A percentile compares a stretch with the other conserved stretches of the same genome.
These are phyloP conservation scores for Coemansia javaensis DNA, from an alignment of 192 early-diverging fungal genomes.

Conservation along the genomic window DNA sequence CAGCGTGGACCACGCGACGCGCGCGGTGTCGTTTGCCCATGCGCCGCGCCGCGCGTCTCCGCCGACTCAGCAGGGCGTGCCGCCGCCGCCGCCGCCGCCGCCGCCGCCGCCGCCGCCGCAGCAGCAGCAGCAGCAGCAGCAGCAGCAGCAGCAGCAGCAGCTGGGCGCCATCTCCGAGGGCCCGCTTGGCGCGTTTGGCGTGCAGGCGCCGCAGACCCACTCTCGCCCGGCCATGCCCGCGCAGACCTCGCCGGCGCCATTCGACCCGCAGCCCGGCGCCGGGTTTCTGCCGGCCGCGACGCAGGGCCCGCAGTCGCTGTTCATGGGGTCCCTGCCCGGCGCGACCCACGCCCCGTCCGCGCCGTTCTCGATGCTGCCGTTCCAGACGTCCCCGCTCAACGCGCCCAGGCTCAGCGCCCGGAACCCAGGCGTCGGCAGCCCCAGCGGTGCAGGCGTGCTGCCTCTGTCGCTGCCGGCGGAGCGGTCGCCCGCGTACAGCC, in stretches of 20 bases:
- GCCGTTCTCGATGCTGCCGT: conserved; percentile 15
- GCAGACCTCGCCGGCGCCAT: conserved; percentile 4
- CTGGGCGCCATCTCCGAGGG: conserved; percentile 27
- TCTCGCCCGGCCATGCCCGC: too few relatives aligned
- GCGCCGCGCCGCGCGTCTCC: conserved; percentile 3
- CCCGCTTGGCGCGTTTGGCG: conserved; percentile 20
- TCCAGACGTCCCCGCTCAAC: conserved; percentile 14
- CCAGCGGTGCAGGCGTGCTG: neutral
- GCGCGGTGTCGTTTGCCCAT: conserved; percentile 23
- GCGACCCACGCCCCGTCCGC: conserved; percentile 7
- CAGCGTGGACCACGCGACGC: conserved; percentile 16
- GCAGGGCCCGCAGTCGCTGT: conserved; percentile 15
- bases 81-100: neutral
- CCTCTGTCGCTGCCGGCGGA: conserved; percentile 1
- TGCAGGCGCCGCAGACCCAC: conserved; percentile 8
- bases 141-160: conserved; percentile 8
- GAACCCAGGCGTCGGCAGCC: conserved; percentile 5
- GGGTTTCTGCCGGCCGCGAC: conserved; percentile 10
- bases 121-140: too few relatives aligned
- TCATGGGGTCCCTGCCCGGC: conserved; percentile 5
- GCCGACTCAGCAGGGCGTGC: neutral
- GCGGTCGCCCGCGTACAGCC: neutral
- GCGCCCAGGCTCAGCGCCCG: conserved; percentile 4
- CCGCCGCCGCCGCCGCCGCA: conserved; percentile 3
- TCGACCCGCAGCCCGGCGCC: conserved; percentile 12